A percentile compares a stretch with the other conserved stretches of the same genome.
These are phyloP conservation scores for Lecanicillium sp. DNA, from an alignment of 2,329 filamentous ascomycete species.

Conservation along the genomic window DNA sequence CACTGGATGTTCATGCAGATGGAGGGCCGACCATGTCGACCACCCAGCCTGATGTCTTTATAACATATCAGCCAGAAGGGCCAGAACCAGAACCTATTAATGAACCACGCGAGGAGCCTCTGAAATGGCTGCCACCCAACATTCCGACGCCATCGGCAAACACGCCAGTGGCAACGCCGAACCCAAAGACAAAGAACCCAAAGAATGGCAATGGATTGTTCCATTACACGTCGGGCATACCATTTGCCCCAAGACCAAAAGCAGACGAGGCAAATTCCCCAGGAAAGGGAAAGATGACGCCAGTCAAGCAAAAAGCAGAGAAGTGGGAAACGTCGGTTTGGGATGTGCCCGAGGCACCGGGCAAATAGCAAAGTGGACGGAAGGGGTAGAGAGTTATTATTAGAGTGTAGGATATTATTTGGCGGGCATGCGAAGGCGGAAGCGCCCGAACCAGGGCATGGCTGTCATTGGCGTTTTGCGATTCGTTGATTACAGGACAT, in stretches of 20 bases:
- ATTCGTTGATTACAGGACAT: neutral
- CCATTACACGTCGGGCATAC: conserved; percentile 35
- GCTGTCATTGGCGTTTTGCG: neutral
- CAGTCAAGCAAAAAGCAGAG: neutral
- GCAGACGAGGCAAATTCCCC: conserved; percentile 5
- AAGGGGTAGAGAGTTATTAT: too few relatives aligned
- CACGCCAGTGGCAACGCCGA: conserved; percentile 24
- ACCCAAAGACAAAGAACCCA: conserved; percentile 24
- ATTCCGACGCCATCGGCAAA: conserved; percentile 25
- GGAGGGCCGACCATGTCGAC: conserved; percentile 10
- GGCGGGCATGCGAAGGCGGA: neutral
- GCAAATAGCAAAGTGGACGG: conserved; percentile 6
- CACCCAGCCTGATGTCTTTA: conserved; percentile 31
- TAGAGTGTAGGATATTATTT: too few relatives aligned
- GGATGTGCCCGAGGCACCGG: conserved; percentile 23
- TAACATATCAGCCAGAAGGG: conserved; percentile 49
- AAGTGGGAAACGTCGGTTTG: neutral
- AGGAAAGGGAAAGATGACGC: conserved; percentile 2
- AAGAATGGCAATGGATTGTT: conserved; percentile 18
- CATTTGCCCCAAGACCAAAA: conserved; percentile 30
- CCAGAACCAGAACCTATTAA: conserved; percentile 31
- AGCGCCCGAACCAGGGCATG: neutral
- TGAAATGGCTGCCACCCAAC: conserved; percentile 46
- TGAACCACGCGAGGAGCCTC: conserved; percentile 27
- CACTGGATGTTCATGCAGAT: conserved; percentile 2